Conservation (phyloP, 2,329 filamentous ascomycete genomes). For the Furcasterigmium sp. region DNA sequence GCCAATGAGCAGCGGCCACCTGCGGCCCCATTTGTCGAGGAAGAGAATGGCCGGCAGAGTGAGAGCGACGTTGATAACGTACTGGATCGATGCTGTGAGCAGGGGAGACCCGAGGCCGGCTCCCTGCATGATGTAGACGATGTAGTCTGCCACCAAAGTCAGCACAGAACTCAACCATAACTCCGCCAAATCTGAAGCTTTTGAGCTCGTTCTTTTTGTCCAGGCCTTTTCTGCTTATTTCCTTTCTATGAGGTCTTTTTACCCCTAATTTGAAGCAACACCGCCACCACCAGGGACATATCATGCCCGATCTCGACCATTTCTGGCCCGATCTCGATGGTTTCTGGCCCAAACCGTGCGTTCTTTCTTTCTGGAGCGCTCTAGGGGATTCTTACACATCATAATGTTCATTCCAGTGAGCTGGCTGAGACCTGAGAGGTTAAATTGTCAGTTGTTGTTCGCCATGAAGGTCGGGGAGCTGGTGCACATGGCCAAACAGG, state of each 20-base stretch:
- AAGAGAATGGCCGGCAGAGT: conserved; percentile 56
- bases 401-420: conserved; percentile 15
- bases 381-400: neutral
- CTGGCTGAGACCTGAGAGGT: neutral
- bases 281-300: too few relatives aligned
- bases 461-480: too few relatives aligned
- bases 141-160: conserved; percentile 37
- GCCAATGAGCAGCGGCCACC: conserved; percentile 49
- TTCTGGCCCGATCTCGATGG: too few relatives aligned
- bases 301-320: too few relatives aligned
- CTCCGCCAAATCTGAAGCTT: too few relatives aligned
- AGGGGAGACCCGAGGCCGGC: conserved; percentile 52
- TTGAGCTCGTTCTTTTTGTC: neutral
- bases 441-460: neutral
- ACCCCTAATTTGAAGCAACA: too few relatives aligned
- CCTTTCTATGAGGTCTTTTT: too few relatives aligned
- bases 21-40: conserved; percentile 54
- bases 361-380: neutral
- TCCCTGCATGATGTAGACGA: conserved; percentile 55
- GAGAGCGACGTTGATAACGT: conserved; percentile 57
- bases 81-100: conserved; percentile 57
- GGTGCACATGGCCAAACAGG: too few relatives aligned
- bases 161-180: neutral
- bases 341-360: too few relatives aligned
- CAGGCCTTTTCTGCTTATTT: too few relatives aligned